Base-by-base conservation (phyloP, 768 basidiomycete species). In the Kwoniella dendrophila region DNA sequence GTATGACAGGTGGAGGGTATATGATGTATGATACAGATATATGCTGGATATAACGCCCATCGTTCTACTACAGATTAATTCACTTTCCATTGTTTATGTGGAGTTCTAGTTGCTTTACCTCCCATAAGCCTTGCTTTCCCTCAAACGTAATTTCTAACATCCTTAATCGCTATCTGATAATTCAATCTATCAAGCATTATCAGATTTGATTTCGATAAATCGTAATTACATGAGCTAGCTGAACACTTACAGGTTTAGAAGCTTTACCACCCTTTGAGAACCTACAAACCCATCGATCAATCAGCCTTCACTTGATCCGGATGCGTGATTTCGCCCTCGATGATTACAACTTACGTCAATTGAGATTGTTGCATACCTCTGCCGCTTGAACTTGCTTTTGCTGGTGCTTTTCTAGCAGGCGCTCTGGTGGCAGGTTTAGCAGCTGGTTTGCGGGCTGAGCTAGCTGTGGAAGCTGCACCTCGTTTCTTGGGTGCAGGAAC, bases 371-470 rank as follows among this genome's bases (percentile, higher is more conserved):
- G 34, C 54, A 47, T 43, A 6, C 43, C 58, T 38, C 38, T 58
- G 24, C 49, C 52, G 52, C 62, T 54, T 52, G 34, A 56, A 51
- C 24, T 24, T 8, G 57, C 22, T 43, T 32, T 40, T 0, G 54
- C 62, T 12, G 59, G 56, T 18, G 40, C 36, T 33, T 60, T 65
- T 72, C 49, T 81, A 40, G 82, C 62, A 52, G 82, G 67, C 8
- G 81, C 63, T 72, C 82, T 65, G 7, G 58, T 45, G 8, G 59
- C 16, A n/a, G 60, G 85, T 71, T 82, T 84, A 1, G 85, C 81
- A 2, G 86, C 79, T 2, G 85, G 80, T 71, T 86, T 89, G 79
- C 85, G 82, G 6, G 81, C 78, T 7, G 82, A 75, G 8, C 43
- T 44, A 40, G 56, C 47, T 3, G 81, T 75, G 49, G 48, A 58